A percentile compares a stretch with the other conserved stretches of the same genome.
phyloP scores from a whole-genome alignment of 495 filamentous ascomycete species.

The Amniculicola lignicola region DNA sequence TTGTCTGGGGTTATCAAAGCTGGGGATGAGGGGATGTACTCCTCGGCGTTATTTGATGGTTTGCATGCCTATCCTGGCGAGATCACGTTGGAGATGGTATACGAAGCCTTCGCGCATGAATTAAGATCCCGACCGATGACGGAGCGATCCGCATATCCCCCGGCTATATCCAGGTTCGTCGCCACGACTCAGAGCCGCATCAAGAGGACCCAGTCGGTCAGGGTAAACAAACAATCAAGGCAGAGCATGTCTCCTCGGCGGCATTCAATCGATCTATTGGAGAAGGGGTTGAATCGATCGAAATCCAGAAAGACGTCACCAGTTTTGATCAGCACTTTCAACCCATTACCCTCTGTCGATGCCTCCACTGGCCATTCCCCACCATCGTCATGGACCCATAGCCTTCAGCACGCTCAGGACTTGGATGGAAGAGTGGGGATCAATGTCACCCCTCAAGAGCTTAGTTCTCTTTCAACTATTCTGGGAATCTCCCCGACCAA shows the following conservation, averaged over 20 bases:
- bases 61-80: slow-evolving; percentile 7
- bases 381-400: neutral
- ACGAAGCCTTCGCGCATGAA: slow-evolving; percentile 9
- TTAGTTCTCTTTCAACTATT: slow-evolving; percentile 6
- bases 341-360: neutral
- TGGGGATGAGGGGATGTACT: slow-evolving; percentile 24
- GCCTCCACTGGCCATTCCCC: neutral
- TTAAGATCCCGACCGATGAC: neutral
- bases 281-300: slow-evolving; percentile 4
- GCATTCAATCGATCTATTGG: slow-evolving; percentile 10
- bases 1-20: slow-evolving; percentile 21
- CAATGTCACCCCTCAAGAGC: slow-evolving; percentile 3
- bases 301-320: slow-evolving; percentile 6
- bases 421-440: slow-evolving; percentile 4
- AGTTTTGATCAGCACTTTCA: neutral
- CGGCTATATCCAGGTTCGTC: slow-evolving; percentile 5
- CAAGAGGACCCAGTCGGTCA: neutral
- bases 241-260: neutral
- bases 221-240: neutral
- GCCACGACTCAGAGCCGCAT: neutral
- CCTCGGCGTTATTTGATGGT: slow-evolving; percentile 15
- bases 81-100: neutral
- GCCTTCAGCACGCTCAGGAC: slow-evolving; percentile 10
- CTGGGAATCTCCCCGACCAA: neutral
- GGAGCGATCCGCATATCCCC: slow-evolving; percentile 11